phyloP scores from a whole-genome alignment of 805 yeast species.

The Candida insectorum region DNA sequence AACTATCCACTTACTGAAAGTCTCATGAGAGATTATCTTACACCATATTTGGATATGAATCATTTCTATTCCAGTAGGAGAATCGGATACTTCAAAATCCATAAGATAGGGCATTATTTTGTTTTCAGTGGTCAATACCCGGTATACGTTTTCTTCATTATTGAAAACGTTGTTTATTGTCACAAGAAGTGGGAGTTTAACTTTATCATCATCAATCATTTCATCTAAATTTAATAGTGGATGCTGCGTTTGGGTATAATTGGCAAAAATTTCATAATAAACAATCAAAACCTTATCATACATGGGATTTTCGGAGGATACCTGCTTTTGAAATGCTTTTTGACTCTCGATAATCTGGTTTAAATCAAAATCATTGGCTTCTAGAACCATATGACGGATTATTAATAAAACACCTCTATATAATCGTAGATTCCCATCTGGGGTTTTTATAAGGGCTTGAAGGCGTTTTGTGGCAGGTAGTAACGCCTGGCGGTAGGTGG shows the following conservation, averaged over 20 bases:
- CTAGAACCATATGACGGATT: slow-evolving; percentile 44
- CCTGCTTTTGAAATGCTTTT: background rate
- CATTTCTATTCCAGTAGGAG: slow-evolving; percentile 1
- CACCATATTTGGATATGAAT: slow-evolving; percentile 4
- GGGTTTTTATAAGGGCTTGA: background rate
- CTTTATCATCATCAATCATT: slow-evolving; percentile 20
- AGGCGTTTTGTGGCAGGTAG: no score
- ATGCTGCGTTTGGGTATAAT: slow-evolving; percentile 12
- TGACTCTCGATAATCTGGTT: slow-evolving; percentile 3
- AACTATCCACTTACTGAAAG: slow-evolving; percentile 13
- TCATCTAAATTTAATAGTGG: slow-evolving; percentile 28
- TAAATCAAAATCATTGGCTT: slow-evolving; percentile 11
- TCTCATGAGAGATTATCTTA: slow-evolving; percentile 8
- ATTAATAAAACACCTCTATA: slow-evolving; percentile 47
- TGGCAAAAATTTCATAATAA: slow-evolving; percentile 24
- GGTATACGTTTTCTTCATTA: slow-evolving; percentile 11
- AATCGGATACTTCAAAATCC: slow-evolving; percentile 4
- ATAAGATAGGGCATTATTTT: slow-evolving; percentile 6
- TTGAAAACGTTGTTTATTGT: slow-evolving; percentile 5
- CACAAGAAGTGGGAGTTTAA: slow-evolving; percentile 13
- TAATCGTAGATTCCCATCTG: slow-evolving; percentile 24
- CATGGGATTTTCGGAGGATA: slow-evolving; percentile 5
- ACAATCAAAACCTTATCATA: slow-evolving; percentile 13
- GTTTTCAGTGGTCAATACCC: slow-evolving; percentile 10
- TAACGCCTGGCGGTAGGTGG: no score